Base-by-base conservation (phyloP, 495 filamentous ascomycete genomes). In the Penicillium diatomitis region DNA sequence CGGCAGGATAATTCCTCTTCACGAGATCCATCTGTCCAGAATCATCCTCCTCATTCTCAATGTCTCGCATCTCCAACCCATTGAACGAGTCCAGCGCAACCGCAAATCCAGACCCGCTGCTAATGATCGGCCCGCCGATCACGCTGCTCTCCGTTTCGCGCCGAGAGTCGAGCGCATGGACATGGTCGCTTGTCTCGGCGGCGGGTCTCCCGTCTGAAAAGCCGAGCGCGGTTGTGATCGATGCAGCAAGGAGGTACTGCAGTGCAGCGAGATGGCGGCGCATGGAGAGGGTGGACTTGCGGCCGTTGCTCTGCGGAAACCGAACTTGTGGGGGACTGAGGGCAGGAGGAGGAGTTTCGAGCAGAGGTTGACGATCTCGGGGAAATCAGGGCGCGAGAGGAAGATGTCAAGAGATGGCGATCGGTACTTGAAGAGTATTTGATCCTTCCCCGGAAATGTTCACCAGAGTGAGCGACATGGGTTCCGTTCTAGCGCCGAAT, bases 161-260 rank as follows among this genome's bases (percentile, higher is more conserved):
- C 8, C 53, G n/a, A 30, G 78, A 56, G 43, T 83, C 78, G 48
- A 70, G 68, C 9, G 83, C 82, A 53, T 83, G 72, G 38, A 79
- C 20, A 20, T 83, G 72, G 30, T 41, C 49, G 20, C 20, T 20
- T 20, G 20, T 20, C 20, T 20, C 20, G 20, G 73, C 72, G 32
- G 71, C 70, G 32, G 71, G 69, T 46, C 75, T 73, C 28, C 87
- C 57, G 33, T 70, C 61, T 48, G 83, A 52, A 33, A 82, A 56
- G 7, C 4, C 4, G 39, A 77, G 60, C 32, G 78, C 76, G 37
- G 78, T 76, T 60, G 75, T 63, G 50, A 83, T 54, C 32, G 78
- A 83, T 59, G 84, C 83, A 63, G 75, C 79, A 54, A 89, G 68
- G 54, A 80, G 81, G 66, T 79, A 84, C 73, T 85, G 84, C 51